A percentile compares a stretch with the other conserved stretches of the same genome.
phyloP scores from a whole-genome alignment of 352 stramenopile genomes.

The Globisporangium megalacanthum region DNA sequence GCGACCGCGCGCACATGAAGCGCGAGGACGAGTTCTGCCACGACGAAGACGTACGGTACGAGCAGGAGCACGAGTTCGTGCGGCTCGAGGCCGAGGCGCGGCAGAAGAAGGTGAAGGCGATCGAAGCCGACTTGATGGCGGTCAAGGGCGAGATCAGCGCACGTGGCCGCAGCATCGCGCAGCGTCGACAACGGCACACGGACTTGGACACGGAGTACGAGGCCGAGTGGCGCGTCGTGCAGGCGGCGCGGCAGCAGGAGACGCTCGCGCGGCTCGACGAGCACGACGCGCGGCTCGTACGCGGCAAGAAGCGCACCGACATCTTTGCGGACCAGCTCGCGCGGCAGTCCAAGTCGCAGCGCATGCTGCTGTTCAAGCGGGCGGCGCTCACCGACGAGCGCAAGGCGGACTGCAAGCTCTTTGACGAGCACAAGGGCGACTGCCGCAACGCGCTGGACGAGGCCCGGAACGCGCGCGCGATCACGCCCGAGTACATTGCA shows the following conservation, averaged over 20 bases:
- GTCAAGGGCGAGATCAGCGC: constrained; percentile 81
- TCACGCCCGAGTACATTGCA: constrained; percentile 82
- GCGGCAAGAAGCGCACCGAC: constrained; percentile 81
- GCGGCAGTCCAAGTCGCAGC: constrained; percentile 77
- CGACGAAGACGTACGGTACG: constrained; percentile 80
- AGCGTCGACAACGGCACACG: constrained; percentile 68
- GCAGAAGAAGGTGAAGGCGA: constrained; percentile 81
- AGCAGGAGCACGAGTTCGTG: constrained; percentile 83
- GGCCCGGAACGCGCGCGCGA: constrained; percentile 55
- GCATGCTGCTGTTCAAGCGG: constrained; percentile 85
- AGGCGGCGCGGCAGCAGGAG: constrained; percentile 51
- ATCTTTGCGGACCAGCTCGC: constrained; percentile 76
- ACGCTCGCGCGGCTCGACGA: constrained; percentile 64
- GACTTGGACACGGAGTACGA: constrained; percentile 80
- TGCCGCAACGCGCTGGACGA: constrained; percentile 73
- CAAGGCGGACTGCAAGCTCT: constrained; percentile 73
- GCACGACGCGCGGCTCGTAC: constrained; percentile 59
- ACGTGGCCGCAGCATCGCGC: constrained; percentile 59
- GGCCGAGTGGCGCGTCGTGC: constrained; percentile 77
- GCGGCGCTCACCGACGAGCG: constrained; percentile 80
- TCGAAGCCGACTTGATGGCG: constrained; percentile 66
- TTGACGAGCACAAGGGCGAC: constrained; percentile 82
- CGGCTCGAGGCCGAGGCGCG: constrained; percentile 62
- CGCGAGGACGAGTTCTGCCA: constrained; percentile 83
- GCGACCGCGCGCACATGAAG: constrained; percentile 86